Percentiles rank a stretch among this genome's conserved stretches.
These are phyloP conservation scores for Citrus inodora DNA, from an alignment of 345 rosid species.

Conservation along the genomic window DNA sequence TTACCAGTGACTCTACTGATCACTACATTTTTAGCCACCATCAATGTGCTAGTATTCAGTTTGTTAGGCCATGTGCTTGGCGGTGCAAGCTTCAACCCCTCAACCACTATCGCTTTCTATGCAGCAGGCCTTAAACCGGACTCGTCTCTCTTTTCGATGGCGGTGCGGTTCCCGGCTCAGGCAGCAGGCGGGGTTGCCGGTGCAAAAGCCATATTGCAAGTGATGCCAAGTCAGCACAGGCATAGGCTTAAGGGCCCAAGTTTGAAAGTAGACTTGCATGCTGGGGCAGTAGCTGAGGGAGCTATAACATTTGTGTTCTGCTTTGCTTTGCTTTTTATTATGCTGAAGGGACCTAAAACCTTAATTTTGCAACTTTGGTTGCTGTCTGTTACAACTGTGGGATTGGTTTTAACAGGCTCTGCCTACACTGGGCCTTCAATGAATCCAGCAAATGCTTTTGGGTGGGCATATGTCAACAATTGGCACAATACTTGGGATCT, in stretches of 20 bases:
- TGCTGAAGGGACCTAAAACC: constrained; percentile 51
- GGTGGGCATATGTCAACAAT: constrained; percentile 66
- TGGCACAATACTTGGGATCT: constrained; percentile 64
- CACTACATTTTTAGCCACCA: constrained; percentile 23
- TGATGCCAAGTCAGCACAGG: constrained; percentile 44
- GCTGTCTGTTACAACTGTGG: constrained; percentile 40
- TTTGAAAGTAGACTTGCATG: constrained; percentile 53
- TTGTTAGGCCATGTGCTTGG: constrained; percentile 34
- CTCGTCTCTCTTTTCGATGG: constrained; percentile 30
- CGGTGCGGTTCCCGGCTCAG: constrained; percentile 36
- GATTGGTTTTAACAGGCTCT: constrained; percentile 41
- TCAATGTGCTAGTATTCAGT: constrained; percentile 26
- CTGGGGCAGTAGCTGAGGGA: constrained; percentile 68
- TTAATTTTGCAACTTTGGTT: constrained; percentile 45
- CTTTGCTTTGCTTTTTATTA: constrained; percentile 37
- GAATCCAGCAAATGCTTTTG: constrained; percentile 78
- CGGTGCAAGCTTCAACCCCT: constrained; percentile 58
- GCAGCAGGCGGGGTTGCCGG: constrained; percentile 29
- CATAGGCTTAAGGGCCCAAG: constrained; percentile 51
- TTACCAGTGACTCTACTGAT: constrained; percentile 22
- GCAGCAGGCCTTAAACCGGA: constrained; percentile 39
- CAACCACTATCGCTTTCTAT: constrained; percentile 38
- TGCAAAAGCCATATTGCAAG: constrained; percentile 21
- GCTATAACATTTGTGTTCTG: constrained; percentile 37
- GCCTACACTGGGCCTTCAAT: constrained; percentile 64